Evolutionary conservation across 179 eudicot species (phyloP).

Genomic region (Heliamphora pulchella): DNA sequence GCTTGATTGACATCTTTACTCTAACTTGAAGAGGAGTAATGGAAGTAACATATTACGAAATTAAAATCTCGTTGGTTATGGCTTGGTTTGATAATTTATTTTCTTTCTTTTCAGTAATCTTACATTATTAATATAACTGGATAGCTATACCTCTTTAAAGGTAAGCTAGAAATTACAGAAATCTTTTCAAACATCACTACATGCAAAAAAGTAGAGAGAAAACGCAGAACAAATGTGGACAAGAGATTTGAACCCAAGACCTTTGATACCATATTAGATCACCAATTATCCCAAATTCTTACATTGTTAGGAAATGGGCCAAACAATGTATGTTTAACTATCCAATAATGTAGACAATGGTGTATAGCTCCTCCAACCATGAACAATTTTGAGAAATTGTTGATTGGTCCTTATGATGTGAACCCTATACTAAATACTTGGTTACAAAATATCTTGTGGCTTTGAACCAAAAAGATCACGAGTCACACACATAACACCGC

Average conservation of each 20-base stretch:
- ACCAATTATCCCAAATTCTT: neutral
- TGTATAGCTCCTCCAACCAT: neutral
- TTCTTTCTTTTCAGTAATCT: too few species aligned
- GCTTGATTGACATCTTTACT: too few species aligned
- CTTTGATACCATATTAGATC: neutral
- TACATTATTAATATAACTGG: too few species aligned
- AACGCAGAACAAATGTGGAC: neutral
- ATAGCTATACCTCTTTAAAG: too few species aligned
- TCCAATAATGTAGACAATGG: neutral
- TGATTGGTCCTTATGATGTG: too few species aligned
- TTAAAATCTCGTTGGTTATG: too few species aligned
- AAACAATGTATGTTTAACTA: neutral
- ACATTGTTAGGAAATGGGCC: neutral
- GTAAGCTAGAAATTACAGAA: too few species aligned
- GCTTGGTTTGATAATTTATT: too few species aligned
- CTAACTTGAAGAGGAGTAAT: too few species aligned
- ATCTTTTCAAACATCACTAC: neutral
- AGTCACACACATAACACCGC: neutral
- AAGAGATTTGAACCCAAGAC: neutral
- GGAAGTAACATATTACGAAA: too few species aligned
- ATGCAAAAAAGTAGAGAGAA: neutral
- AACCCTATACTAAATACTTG: neutral
- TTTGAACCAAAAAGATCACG: neutral
- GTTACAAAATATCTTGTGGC: neutral
- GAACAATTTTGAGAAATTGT: neutral